Base-by-base conservation (phyloP, 106 monocot species). In the Gastrodia elata region DNA sequence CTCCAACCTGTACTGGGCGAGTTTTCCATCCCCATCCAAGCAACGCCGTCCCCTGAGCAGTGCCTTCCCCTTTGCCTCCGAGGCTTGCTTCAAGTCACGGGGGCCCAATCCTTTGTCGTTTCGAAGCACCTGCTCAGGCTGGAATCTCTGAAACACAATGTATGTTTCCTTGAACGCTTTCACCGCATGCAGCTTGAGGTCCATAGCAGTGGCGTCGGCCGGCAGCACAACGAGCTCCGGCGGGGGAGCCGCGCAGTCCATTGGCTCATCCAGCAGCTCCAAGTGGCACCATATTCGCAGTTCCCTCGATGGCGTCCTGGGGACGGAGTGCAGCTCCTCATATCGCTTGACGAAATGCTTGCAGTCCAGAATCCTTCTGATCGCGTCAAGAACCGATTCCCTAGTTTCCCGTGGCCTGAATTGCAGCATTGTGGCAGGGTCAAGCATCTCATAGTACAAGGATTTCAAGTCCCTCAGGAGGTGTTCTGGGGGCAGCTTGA, bases 301-400 rank as follows among this genome's bases (percentile, higher is more conserved):
- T 3, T 32, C 30, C 7, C 42, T 41, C 0, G 52, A 37, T 14
- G 38, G 27, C 6, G 7, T 6, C 35, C 16, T 20, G 3, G 22
- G 74, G 3, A n/a, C 16, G 3, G 14, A 13, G 14, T 18, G 5
- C n/a, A n/a, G n/a, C 11, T 64, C 52, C 14, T 80, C 83, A 35
- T 90, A 90, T 68, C 83, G 80, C 73, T 90, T 96, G 13, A 84
- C 70, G 46, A 92, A 90, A 32, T 84, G 91, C 72, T 96, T 96
- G 86, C 92, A 92, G 79, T 96, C 92, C 6, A 96, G 79, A 11
- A 96, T 56, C 18, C 70, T 92, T 25, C 61, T 9, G 16, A 87
- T 85, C 7, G 87, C 71, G 0, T 39, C 36, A 8, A 16, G 39
- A 6, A 79, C 77, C 25, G 70, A 26, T 16, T 74, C 77, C 3